Base-by-base conservation (phyloP, 352 stramenopile species). In the Vaucheria bursata region DNA sequence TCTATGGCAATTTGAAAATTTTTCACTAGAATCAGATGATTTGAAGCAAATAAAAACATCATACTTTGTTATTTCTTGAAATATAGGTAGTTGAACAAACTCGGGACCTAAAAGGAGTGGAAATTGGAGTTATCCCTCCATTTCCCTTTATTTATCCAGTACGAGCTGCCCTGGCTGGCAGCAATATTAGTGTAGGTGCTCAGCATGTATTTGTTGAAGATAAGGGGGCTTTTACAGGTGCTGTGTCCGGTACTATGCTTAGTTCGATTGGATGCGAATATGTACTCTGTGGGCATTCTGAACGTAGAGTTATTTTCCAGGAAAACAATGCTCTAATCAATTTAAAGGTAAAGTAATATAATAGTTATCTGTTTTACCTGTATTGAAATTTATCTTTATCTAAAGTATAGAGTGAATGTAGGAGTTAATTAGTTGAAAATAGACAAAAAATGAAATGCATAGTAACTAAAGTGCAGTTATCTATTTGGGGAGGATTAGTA, bases 241-340 rank as follows among this genome's bases (percentile, higher is more conserved):
- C 90, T 75, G 89, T 96, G 52, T 91, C 91, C 31, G 86, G 89
- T 39, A 78, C 88, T 49, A 94, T 97, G 86, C 85, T 97, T 34
- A 85, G 94, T 81, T 88, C 85, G 81, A 85, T 93, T 49, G 86
- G 87, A 45, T 71, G 86, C 34, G 77, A 90, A 32, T 90, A 86
- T 80, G 85, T 86, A n/a, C 75, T 91, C 31, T 85, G 82, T 18
- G 87, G 86, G 35, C 86, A 92, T 78, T 91, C 84, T 35, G 89
- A 92, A 81, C 85, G 87, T 79, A 81, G 87, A 68, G 84, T 75
- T 39, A 85, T 90, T 69, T 88, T 88, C 74, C 77, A 88, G 18
- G 88, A 97, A 83, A 92, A 88, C 36, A 91, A 97, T 75, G 87
- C 93, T 75, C 86, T 95, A 68, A 94, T 97, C 79, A 95, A 95